A percentile compares a stretch with the other conserved stretches of the same genome.
phyloP scores from a whole-genome alignment of 2,329 filamentous ascomycete genomes.

The Ceratocystis cacaofunesta region DNA sequence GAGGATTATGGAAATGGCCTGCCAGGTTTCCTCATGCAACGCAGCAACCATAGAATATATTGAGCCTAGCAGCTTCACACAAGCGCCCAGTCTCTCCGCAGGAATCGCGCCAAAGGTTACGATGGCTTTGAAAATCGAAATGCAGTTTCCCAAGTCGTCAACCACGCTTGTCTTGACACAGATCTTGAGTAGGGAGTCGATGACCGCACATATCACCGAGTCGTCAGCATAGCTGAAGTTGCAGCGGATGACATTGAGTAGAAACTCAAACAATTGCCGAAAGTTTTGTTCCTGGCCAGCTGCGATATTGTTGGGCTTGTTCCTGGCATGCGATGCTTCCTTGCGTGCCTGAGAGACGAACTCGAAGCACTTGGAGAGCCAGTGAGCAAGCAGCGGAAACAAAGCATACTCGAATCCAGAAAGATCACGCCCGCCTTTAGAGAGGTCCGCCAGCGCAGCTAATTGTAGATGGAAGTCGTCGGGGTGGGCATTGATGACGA shows the following conservation, averaged over 20 bases:
- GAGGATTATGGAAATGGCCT: conserved; percentile 53
- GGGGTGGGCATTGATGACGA: conserved; percentile 39
- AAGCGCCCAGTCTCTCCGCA: conserved; percentile 43
- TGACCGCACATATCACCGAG: conserved; percentile 42
- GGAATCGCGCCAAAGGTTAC: conserved; percentile 61
- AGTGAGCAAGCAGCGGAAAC: conserved; percentile 44
- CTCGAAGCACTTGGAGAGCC: conserved; percentile 43
- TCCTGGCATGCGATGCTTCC: conserved; percentile 27
- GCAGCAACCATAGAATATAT: conserved; percentile 51
- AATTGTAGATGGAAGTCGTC: conserved; percentile 55
- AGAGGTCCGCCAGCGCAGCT: conserved; percentile 46
- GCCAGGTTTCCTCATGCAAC: conserved; percentile 52
- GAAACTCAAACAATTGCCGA: conserved; percentile 46
- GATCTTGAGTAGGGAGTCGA: conserved; percentile 48
- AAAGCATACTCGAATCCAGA: conserved; percentile 54
- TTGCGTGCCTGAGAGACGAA: conserved; percentile 38
- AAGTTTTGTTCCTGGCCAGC: conserved; percentile 46
- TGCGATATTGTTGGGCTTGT: conserved; percentile 15
- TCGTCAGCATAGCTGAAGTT: conserved; percentile 56
- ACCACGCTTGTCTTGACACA: conserved; percentile 52
- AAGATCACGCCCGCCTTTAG: conserved; percentile 45
- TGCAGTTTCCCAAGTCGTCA: conserved; percentile 51
- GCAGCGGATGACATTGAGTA: conserved; percentile 58
- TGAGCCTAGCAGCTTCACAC: conserved; percentile 55
- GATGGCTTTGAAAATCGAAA: conserved; percentile 52